Evolutionary conservation across 805 yeast species (phyloP).

Genomic region (Kodamaea hsintzibuensis): DNA sequence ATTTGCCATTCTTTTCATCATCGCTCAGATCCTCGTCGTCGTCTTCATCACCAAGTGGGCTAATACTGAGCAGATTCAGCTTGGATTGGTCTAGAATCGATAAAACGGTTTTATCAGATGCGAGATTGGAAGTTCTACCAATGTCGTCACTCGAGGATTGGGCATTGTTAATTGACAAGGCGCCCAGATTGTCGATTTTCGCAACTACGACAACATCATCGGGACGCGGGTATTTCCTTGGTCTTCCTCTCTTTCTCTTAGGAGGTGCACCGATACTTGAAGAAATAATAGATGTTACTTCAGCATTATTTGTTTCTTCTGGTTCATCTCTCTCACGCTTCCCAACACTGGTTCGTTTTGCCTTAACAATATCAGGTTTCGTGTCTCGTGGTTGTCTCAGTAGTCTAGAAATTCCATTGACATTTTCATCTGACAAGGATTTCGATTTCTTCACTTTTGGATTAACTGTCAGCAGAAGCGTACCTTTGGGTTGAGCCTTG

Average conservation of each 20-base stretch:
- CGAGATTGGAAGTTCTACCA: not conserved
- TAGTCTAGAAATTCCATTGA: not conserved
- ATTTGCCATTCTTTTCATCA: slow-evolving; percentile 9
- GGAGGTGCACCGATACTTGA: slow-evolving; percentile 2
- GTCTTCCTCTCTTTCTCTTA: not conserved
- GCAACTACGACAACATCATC: not conserved
- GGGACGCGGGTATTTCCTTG: not conserved
- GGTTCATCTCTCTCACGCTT: not conserved
- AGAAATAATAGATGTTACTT: slow-evolving; percentile 5
- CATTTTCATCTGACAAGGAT: not conserved
- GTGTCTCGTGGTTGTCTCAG: not conserved
- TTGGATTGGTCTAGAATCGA: not conserved
- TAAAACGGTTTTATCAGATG: not conserved
- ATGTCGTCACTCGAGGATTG: not conserved
- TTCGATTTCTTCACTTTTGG: not conserved
- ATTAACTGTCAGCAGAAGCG: not conserved
- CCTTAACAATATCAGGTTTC: not conserved
- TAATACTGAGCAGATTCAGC: not conserved
- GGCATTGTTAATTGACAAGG: not conserved
- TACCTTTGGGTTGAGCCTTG: not conserved
- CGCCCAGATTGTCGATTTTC: not conserved
- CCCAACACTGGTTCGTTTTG: not conserved
- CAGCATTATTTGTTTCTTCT: not conserved
- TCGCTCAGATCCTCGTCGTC: not conserved
- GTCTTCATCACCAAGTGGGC: not conserved